Evolutionary conservation across 2,329 filamentous ascomycete species (phyloP).

Genomic region (Sclerotinia trifoliorum): DNA sequence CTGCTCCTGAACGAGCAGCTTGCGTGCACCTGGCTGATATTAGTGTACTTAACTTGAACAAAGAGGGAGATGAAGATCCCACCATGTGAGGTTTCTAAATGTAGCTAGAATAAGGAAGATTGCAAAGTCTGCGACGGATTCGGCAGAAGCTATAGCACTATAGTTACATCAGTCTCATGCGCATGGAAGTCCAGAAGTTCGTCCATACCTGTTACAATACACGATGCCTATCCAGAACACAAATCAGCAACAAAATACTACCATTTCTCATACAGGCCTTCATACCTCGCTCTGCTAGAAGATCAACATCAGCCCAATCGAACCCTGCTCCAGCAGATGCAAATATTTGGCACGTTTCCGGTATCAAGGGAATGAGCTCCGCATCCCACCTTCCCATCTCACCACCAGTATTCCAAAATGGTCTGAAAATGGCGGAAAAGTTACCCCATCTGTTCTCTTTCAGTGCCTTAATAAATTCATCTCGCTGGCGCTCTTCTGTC

Average conservation of each 20-base stretch:
- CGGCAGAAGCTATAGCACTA: constrained; percentile 64
- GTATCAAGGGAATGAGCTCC: constrained; percentile 56
- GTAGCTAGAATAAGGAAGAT: constrained; percentile 66
- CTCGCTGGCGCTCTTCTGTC: constrained; percentile 50
- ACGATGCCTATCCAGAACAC: constrained; percentile 48
- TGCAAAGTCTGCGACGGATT: constrained; percentile 71
- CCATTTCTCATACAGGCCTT: neutral
- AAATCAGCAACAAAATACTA: neutral
- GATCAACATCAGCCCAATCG: constrained; percentile 61
- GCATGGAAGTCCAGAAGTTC: neutral
- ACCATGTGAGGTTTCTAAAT: constrained; percentile 68
- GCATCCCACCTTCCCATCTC: constrained; percentile 64
- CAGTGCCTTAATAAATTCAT: constrained; percentile 51
- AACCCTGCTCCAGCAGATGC: constrained; percentile 61
- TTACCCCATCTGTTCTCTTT: constrained; percentile 54
- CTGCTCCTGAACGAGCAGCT: constrained; percentile 31
- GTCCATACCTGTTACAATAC: constrained; percentile 61
- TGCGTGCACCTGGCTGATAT: constrained; percentile 32
- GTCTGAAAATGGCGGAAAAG: constrained; percentile 53
- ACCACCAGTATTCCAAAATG: constrained; percentile 63
- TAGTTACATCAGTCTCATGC: neutral
- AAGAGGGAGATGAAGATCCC: too few relatives aligned
- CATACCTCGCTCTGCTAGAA: constrained; percentile 55
- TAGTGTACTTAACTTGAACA: neutral
- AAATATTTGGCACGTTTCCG: constrained; percentile 54